phyloP scores from a whole-genome alignment of 495 filamentous ascomycete species.

The Alectoria sarmentosa region DNA sequence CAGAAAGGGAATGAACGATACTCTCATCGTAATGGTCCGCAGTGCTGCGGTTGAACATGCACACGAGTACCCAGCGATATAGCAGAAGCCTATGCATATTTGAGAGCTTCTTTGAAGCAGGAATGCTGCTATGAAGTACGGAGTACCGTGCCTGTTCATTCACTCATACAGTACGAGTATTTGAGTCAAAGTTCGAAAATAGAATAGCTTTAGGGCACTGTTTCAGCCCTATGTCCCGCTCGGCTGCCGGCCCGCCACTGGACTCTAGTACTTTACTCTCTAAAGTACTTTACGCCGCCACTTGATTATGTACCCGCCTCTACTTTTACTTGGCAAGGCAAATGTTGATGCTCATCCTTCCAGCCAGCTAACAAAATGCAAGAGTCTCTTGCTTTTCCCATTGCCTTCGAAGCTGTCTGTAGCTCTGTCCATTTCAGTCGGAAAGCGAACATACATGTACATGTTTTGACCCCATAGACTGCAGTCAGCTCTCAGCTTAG shows the following conservation, averaged over 20 bases:
- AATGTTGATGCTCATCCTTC: not conserved
- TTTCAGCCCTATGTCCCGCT: not conserved
- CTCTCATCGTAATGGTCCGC: too few species aligned
- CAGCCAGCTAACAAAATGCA: not conserved
- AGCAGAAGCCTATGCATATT: too few species aligned
- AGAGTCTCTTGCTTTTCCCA: slow-evolving; percentile 1
- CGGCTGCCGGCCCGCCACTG: not conserved
- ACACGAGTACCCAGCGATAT: too few species aligned
- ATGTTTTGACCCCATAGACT: not conserved
- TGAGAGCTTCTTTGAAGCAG: not conserved
- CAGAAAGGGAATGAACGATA: not conserved
- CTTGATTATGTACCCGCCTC: not conserved
- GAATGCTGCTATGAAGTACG: not conserved
- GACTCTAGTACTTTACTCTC: too few species aligned
- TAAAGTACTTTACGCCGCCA: not conserved
- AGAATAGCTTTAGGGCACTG: not conserved
- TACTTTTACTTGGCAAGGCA: not conserved
- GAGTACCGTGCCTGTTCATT: too few species aligned
- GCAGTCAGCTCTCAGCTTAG: not conserved
- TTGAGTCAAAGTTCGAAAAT: too few species aligned
- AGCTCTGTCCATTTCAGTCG: not conserved
- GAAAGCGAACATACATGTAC: not conserved
- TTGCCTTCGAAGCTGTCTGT: not conserved
- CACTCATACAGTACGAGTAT: too few species aligned
- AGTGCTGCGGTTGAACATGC: not conserved